A percentile compares a stretch with the other conserved stretches of the same genome.
phyloP scores from a whole-genome alignment of 306 rosid species.

The Gleditsia sinensis region DNA sequence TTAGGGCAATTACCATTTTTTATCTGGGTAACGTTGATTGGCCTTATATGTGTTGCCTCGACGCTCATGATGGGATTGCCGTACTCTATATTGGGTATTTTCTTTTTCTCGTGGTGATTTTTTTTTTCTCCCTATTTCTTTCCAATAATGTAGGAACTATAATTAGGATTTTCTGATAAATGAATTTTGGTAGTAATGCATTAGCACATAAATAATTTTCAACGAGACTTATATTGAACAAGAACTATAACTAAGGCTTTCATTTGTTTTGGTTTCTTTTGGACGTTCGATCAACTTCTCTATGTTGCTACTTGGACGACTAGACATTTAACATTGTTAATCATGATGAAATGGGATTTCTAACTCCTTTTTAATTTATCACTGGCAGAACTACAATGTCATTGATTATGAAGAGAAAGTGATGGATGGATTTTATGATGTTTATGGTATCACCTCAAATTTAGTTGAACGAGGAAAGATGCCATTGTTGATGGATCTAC shows the following conservation, averaged over 20 bases:
- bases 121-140: neutral
- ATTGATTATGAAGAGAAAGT: conserved; percentile 84
- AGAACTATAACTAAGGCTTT: neutral
- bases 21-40: neutral
- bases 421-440: conserved; percentile 96
- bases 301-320: neutral
- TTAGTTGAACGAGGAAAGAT: conserved; percentile 79
- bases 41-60: neutral
- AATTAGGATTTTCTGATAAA: neutral
- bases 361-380: conserved; percentile 39
- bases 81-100: neutral
- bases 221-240: neutral
- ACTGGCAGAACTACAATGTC: conserved; percentile 83
- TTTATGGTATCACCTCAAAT: conserved; percentile 65
- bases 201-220: neutral
- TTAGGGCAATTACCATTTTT: conserved; percentile 16
- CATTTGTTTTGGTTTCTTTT: neutral
- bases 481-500: conserved; percentile 88
- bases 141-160: conserved; percentile 24
- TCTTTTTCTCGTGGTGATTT: neutral
- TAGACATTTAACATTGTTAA: conserved; percentile 19
- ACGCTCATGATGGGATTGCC: neutral
- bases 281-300: conserved; percentile 10
- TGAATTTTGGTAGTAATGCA: neutral
- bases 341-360: conserved; percentile 16